Evolutionary conservation across 495 filamentous ascomycete species (phyloP).

Genomic region (Penicillium simplicissimum): DNA sequence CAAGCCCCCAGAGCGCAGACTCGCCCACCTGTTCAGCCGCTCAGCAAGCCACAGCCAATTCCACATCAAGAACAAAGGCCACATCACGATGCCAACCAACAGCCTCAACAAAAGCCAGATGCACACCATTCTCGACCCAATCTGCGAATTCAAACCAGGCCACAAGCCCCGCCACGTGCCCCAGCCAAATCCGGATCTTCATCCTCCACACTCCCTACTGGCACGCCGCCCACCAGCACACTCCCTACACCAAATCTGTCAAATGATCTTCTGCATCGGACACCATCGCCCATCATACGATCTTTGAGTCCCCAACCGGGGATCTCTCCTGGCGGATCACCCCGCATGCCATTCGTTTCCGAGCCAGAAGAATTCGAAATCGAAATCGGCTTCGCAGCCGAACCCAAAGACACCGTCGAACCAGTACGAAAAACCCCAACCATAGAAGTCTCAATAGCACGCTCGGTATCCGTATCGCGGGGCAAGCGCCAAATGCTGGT

Average conservation of each 20-base stretch:
- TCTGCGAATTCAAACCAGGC: conserved; percentile 8
- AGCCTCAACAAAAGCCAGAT: background rate
- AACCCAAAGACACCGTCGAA: background rate
- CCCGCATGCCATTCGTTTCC: conserved; percentile 21
- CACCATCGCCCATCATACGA: conserved; percentile 22
- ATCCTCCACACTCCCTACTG: background rate
- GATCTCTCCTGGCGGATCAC: conserved; percentile 8
- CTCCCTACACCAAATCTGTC: conserved; percentile 17
- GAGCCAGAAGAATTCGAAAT: conserved; percentile 14
- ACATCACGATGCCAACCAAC: background rate
- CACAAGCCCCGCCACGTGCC: background rate
- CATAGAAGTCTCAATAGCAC: conserved; percentile 43
- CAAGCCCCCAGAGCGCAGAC: background rate
- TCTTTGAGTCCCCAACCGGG: conserved; percentile 14
- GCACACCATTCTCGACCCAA: conserved; percentile 1
- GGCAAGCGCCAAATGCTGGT: conserved; percentile 41
- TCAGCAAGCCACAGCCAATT: background rate
- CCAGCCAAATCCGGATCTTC: conserved; percentile 2
- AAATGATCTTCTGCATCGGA: conserved; percentile 13
- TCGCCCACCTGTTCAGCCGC: background rate
- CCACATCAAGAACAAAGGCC: background rate
- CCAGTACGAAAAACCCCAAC: conserved; percentile 17
- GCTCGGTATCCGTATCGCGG: conserved; percentile 43
- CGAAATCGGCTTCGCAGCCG: background rate
- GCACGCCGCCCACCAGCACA: conserved; percentile 7